Base-by-base conservation (phyloP, 148 eudicot genomes). In the Nepenthes mirabilis region DNA sequence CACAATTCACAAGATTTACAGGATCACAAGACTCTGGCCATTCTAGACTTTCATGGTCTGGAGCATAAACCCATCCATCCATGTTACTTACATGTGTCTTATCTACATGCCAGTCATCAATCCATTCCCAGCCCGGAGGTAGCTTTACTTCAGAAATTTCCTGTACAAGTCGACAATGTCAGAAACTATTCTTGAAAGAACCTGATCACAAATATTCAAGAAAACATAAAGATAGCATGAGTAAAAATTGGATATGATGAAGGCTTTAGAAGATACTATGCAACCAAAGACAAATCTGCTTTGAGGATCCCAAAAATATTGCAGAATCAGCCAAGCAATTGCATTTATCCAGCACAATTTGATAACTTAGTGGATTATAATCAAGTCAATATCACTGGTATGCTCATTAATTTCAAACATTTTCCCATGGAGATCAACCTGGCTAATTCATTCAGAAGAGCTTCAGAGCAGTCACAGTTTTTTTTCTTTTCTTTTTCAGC, bases 41-140 rank as follows among this genome's bases (percentile, higher is more conserved):
- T 68, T 75, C 84, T 45, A 87, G 68, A 61, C 70, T 70, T 69
- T 81, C 79, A 64, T 70, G 47, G 65, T 84, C 79, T 58, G 90
- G 89, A 69, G 95, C 91, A 87, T 87, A 85, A 63, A 78, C 83
- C 97, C 97, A 91, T 62, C 95, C 97, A 71, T 75, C 87, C 59
- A 70, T 58, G 7, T 73, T 71, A 55, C 62, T 71, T 43, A 72
- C 75, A 58, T 83, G 72, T 59, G 60, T 52, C 64, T 65, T 68
- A 81, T 91, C 97, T 40, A 91, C 68, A 68, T 77, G 93, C 97
- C 97, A 91, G 61, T 84, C 93, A 76, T 87, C 95, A 74, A 75
- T 63, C 97, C 95, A 87, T 62, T 83, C 80, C 95, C 95, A 87
- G 6, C 77, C 88, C 52, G 84, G 66, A 47, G 86, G 82, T 34